Evolutionary conservation across 140 eudicot genomes (phyloP), one percentile per base, ranked within the genome.

Genomic region (Stevia rebaudiana): DNA sequence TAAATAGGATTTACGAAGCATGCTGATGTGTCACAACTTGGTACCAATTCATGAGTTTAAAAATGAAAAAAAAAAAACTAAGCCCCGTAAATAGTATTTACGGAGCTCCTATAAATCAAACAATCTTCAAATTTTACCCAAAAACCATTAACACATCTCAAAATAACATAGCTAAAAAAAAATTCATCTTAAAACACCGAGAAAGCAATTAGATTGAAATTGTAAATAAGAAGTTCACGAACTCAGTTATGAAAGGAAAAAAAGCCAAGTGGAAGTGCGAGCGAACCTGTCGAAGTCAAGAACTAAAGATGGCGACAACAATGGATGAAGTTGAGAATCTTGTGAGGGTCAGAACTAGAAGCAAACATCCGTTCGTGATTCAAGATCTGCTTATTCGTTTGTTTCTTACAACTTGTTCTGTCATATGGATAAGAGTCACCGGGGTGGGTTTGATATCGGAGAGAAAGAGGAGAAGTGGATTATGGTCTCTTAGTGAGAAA

Each of bases 271-370:
- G 12, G 30, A 60, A 18, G 11, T 3, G 5, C 59, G 65, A 58
- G 80, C 83, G 87, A 68, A 30, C 67, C 63, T 66, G 71, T 52
- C 39, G 79, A 76, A 79, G 59, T 65, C 49, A 55, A 67, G 48
- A 66, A 72, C 28, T 79, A 77, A 82, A 63, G 63, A 78, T 50
- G 0, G 71, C 39, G 9, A 80, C 44, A n/a, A 80, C 15, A 64
- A 75, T 40, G 77, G 76, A 3, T 66, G 52, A 73, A 65, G 50
- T 11, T 0, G 80, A 28, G 48, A 78, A 63, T 55, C 31, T 47
- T 40, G 59, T n/a, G 17, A 67, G 43, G 56, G 76, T n/a, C n/a
- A n/a, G n/a, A n/a, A 83, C 73, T 62, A 48, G 69, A 56, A 69
- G 43, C 67, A 33, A 35, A 17, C 53, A 15, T 58, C 83, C 83